These are phyloP conservation scores for Plasmodium coatneyi DNA, from an alignment of 169 alveolate genomes.

Conservation along the genomic window DNA sequence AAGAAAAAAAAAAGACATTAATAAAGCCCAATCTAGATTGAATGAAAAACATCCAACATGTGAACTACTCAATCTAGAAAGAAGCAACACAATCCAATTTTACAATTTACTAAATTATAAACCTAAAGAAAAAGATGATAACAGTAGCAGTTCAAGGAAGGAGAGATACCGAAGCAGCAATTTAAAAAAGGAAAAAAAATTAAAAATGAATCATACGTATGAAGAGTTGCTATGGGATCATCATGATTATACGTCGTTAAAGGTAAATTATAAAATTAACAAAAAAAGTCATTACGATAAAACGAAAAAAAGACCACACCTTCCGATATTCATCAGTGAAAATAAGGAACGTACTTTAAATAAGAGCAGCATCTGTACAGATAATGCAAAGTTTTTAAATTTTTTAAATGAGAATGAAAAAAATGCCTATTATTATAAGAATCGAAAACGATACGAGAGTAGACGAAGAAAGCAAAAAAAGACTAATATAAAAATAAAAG, in stretches of 20 bases:
- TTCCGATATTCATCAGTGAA: constrained; percentile 24
- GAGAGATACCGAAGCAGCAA: background rate
- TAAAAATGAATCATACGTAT: constrained; percentile 17
- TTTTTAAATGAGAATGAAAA: constrained; percentile 47
- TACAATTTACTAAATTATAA: background rate
- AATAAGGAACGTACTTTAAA: constrained; percentile 11
- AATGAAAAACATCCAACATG: background rate
- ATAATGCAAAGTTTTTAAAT: constrained; percentile 50
- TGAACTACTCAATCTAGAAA: background rate
- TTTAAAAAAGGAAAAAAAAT: constrained; percentile 32
- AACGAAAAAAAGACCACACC: constrained; percentile 15
- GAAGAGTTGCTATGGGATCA: constrained; percentile 43
- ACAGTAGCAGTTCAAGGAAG: background rate
- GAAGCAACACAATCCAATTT: constrained; percentile 43
- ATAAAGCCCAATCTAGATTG: background rate
- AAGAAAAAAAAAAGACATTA: background rate
- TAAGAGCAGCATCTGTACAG: constrained; percentile 71
- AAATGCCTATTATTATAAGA: constrained; percentile 17
- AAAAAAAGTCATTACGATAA: constrained; percentile 68
- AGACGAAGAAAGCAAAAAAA: constrained; percentile 10
- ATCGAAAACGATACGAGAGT: constrained; percentile 23
- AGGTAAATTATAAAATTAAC: constrained; percentile 68
- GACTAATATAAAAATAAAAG: constrained; percentile 31
- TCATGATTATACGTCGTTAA: constrained; percentile 44
- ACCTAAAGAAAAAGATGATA: background rate